Evolutionary conservation across 768 basidiomycete species (phyloP).

Genomic region (Lactarius indigo): DNA sequence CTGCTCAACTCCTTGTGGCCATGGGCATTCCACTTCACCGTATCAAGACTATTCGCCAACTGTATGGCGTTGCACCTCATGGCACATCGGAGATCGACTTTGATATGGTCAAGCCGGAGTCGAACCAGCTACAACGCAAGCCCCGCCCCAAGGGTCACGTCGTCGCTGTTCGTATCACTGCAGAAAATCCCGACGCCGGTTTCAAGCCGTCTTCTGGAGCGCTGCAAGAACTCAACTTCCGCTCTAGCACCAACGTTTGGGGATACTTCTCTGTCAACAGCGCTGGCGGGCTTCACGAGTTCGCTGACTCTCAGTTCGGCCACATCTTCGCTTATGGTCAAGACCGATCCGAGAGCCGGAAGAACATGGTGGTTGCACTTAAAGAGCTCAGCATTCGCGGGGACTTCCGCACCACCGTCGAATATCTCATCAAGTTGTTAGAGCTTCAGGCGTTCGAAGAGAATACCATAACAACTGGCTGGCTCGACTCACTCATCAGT

Average conservation of each 20-base stretch:
- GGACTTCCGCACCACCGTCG: conserved; percentile 97
- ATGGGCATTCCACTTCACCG: conserved; percentile 98
- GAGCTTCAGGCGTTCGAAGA: conserved; percentile 95
- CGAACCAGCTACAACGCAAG: conserved; percentile 85
- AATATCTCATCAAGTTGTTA: conserved; percentile 97
- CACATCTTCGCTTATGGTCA: conserved; percentile 99
- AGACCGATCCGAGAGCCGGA: conserved; percentile 90
- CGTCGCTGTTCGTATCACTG: conserved; percentile 98
- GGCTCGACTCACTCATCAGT: conserved; percentile 96
- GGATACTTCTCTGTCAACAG: conserved; percentile 98
- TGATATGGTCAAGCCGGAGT: conserved; percentile 87
- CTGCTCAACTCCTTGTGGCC: conserved; percentile 93
- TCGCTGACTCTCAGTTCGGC: conserved; percentile 98
- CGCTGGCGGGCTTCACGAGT: conserved; percentile 96
- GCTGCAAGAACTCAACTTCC: conserved; percentile 98
- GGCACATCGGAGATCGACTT: conserved; percentile 94
- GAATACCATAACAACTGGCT: conserved; percentile 97
- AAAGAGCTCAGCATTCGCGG: conserved; percentile 99
- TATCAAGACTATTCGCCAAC: conserved; percentile 90
- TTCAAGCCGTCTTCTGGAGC: conserved; percentile 99
- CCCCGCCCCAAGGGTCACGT: conserved; percentile 98
- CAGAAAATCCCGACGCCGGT: conserved; percentile 98
- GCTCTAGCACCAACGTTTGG: conserved; percentile 99
- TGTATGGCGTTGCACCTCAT: conserved; percentile 92
- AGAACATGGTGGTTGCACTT: conserved; percentile 99